Base-by-base conservation (phyloP, 129 eudicot genomes). In the Arctium minus region DNA sequence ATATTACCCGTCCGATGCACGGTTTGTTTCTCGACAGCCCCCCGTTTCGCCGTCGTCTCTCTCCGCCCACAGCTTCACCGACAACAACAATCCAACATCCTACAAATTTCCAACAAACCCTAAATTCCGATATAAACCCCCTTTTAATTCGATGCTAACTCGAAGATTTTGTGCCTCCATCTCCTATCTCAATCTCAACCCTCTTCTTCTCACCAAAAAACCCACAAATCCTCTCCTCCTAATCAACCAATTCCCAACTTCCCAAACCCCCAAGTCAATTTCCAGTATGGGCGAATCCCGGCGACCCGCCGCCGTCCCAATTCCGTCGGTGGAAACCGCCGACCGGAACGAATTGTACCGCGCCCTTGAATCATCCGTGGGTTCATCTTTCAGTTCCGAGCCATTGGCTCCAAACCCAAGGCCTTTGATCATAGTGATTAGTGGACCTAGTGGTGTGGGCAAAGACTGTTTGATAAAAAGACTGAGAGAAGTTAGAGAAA, bases 391-490 rank as follows among this genome's bases (percentile, higher is more conserved):
- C 80, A 87, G 89, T 78, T 84, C 90, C 0, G 86, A 87, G 30
- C 93, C 97, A 77, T 70, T 85, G 37, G 84, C 84, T 15, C 93
- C 98, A 2, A 78, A 79, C 6, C 92, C 97, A 62, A 86, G 82
- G 27, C 98, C 97, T 53, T 77, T 95, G 80, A 82, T 95, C 30
- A 79, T 95, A 3, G 98, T 95, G 18, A 88, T 95, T 35, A 92
- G 97, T 73, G 98, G 98, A 12, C 98, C 98, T 6, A 95, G 97
- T 81, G 98, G 98, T 10, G 98, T 95, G 65, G 98, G 98, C 44
- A 95, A 95, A 80, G 98, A 95, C 87, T 91, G 97, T 12, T 91
- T 92, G 67, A 92, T 95, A 46, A 95, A 90, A 71, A 79, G 91
- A 36, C 79, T 95, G 72, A 85, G 92, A 84, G 92, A 95, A 90